Evolutionary conservation across 2,329 filamentous ascomycete genomes (phyloP), one percentile per base, ranked within the genome.

Genomic region (Talaromyces sp.): DNA sequence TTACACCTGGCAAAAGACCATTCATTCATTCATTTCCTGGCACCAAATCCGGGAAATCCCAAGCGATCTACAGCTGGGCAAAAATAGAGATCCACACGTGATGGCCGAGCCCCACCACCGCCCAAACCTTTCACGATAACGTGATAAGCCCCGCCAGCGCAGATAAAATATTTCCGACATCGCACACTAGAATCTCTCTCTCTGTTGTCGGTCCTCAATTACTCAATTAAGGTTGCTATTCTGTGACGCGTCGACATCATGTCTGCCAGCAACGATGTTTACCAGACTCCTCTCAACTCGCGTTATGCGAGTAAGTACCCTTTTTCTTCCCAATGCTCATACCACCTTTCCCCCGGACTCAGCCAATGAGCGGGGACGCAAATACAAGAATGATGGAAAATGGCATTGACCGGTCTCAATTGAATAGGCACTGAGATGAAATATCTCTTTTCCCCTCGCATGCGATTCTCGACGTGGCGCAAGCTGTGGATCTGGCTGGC

Each of bases 401-500:
- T 52, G 37, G 22, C 47, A 57, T 59, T 65, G 54, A 65, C 39
- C 13, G 27, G n/a, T 19, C 39, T 32, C 39, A 55, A 58, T 67
- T 49, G 49, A 55, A 57, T 44, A 73, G 70, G 79, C 62, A 69
- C 72, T 62, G 88, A 89, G 75, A 92, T 94, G 88, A 82, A 86
- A 65, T 81, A 82, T 60, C 84, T 96, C 56, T 97, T 96, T 80
- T 87, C 86, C 63, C 84, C 87, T 54, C 84, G 90, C 39, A 87
- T 85, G 49, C 82, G 91, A 27, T 85, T 86, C 71, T 86, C 84
- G 37, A 91, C 86, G 50, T 95, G 91, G 91, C 85, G 91, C 59
- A 82, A 89, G 70, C 84, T 96, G 16, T 97, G 92, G 92, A 78
- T 93, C 40, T 86, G 82, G 75, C 87, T 96, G 10, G 91, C 91